Evolutionary conservation across 352 stramenopile genomes (phyloP).

Genomic region (Globisporangium recalcitrans): DNA sequence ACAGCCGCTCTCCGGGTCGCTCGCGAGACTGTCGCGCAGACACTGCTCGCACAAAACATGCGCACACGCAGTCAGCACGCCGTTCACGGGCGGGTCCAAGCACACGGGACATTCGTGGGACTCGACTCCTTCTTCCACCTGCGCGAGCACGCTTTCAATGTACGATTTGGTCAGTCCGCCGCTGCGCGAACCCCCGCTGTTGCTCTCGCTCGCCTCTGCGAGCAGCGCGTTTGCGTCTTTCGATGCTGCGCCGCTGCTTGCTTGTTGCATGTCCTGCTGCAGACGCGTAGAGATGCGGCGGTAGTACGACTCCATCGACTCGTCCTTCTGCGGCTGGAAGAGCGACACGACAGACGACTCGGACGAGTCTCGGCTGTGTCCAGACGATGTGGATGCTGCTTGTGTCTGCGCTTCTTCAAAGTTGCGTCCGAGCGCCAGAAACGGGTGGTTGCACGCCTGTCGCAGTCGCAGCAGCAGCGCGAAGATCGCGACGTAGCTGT

Average conservation of each 20-base stretch:
- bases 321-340: conserved; percentile 44
- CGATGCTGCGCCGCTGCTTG: conserved; percentile 42
- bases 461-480: conserved; percentile 81
- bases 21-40: conserved; percentile 51
- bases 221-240: background rate
- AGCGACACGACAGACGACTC: conserved; percentile 18
- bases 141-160: conserved; percentile 65
- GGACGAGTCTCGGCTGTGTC: background rate
- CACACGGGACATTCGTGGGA: conserved; percentile 85
- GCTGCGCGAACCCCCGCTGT: too few relatives aligned
- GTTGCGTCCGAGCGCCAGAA: conserved; percentile 73
- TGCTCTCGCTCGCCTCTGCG: too few relatives aligned
- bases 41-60: conserved; percentile 84
- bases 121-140: conserved; percentile 75
- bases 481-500: conserved; percentile 88
- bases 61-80: conserved; percentile 80
- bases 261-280: too few relatives aligned
- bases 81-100: conserved; percentile 55
- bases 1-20: conserved; percentile 59
- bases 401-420: conserved; percentile 35
- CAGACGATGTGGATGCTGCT: background rate
- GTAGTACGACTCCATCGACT: conserved; percentile 57
- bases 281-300: too few relatives aligned
- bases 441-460: conserved; percentile 88
- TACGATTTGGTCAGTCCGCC: too few relatives aligned